Percentiles rank a stretch among this genome's conserved stretches.
These are phyloP conservation scores for Stephania japonica DNA, from an alignment of 164 flowering plant species.

Conservation along the genomic window DNA sequence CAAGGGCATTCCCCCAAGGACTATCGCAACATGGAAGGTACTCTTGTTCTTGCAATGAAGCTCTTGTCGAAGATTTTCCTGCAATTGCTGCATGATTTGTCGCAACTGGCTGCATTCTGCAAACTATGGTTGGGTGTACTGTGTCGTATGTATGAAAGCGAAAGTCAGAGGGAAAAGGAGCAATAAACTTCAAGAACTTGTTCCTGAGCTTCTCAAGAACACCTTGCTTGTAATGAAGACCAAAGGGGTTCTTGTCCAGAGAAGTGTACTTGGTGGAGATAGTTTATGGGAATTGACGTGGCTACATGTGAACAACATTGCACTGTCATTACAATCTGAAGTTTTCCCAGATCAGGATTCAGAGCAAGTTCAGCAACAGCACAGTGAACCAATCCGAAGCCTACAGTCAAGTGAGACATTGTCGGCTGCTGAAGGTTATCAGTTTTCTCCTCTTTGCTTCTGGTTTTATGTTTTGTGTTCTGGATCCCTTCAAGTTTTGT, in stretches of 20 bases:
- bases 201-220: slow-evolving; percentile 34
- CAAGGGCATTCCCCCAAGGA: slow-evolving; percentile 30
- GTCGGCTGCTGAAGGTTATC: neutral
- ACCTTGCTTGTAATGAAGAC: slow-evolving; percentile 31
- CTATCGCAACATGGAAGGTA: slow-evolving; percentile 37
- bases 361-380: slow-evolving; percentile 11
- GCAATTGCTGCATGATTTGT: slow-evolving; percentile 23
- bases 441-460: no score
- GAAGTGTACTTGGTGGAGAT: slow-evolving; percentile 29
- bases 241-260: slow-evolving; percentile 23
- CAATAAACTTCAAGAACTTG: slow-evolving; percentile 32
- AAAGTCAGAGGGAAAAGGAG: slow-evolving; percentile 33
- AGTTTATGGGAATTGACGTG: slow-evolving; percentile 37
- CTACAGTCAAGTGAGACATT: slow-evolving; percentile 1
- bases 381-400: neutral
- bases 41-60: slow-evolving; percentile 29
- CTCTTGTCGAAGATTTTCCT: slow-evolving; percentile 31
- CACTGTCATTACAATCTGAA: slow-evolving; percentile 28
- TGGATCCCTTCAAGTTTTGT: no score
- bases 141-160: slow-evolving; percentile 25
- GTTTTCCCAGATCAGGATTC: slow-evolving; percentile 30
- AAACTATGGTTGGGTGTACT: slow-evolving; percentile 38
- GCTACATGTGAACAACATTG: slow-evolving; percentile 29
- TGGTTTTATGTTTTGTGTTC: no score
- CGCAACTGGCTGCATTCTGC: slow-evolving; percentile 22